phyloP scores from a whole-genome alignment of 2,329 filamentous ascomycete species.

The Nectriaceae sp. region DNA sequence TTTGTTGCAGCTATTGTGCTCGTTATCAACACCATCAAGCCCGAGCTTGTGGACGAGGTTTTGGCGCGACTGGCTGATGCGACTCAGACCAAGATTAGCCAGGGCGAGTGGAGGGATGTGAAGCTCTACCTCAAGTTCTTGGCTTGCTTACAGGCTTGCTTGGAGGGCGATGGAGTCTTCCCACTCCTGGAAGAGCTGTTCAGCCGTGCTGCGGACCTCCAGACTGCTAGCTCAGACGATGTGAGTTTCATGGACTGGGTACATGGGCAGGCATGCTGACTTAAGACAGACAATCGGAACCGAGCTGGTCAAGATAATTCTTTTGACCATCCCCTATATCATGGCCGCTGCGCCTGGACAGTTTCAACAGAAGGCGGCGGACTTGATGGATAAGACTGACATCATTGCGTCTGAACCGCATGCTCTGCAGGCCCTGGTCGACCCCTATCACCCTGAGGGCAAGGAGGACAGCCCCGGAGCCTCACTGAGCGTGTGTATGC shows the following conservation, averaged over 20 bases:
- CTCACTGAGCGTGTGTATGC: slow-evolving; percentile 69
- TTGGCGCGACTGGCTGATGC: slow-evolving; percentile 62
- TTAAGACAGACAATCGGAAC: slow-evolving; percentile 63
- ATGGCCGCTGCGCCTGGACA: slow-evolving; percentile 72
- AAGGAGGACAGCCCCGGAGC: slow-evolving; percentile 65
- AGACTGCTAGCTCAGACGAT: slow-evolving; percentile 91
- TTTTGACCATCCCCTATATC: slow-evolving; percentile 90
- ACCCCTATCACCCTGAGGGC: slow-evolving; percentile 73
- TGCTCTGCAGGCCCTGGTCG: slow-evolving; percentile 79
- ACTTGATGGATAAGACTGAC: slow-evolving; percentile 89
- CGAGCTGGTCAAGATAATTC: slow-evolving; percentile 94
- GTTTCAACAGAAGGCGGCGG: slow-evolving; percentile 71
- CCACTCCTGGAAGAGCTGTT: slow-evolving; percentile 88
- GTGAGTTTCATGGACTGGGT: slow-evolving; percentile 53
- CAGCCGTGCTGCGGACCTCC: slow-evolving; percentile 83
- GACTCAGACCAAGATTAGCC: slow-evolving; percentile 67
- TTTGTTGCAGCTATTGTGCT: slow-evolving; percentile 86
- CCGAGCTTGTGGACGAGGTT: slow-evolving; percentile 72
- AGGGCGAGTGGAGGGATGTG: slow-evolving; percentile 84
- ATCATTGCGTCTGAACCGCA: slow-evolving; percentile 91
- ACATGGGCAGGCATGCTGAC: slow-evolving; percentile 10
- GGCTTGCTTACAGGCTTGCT: slow-evolving; percentile 78
- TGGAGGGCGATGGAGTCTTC: slow-evolving; percentile 85
- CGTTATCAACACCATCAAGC: slow-evolving; percentile 74
- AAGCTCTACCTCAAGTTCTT: slow-evolving; percentile 90